Base-by-base conservation (phyloP, 2,329 filamentous ascomycete species). In the Ophiosphaerella narmari region DNA sequence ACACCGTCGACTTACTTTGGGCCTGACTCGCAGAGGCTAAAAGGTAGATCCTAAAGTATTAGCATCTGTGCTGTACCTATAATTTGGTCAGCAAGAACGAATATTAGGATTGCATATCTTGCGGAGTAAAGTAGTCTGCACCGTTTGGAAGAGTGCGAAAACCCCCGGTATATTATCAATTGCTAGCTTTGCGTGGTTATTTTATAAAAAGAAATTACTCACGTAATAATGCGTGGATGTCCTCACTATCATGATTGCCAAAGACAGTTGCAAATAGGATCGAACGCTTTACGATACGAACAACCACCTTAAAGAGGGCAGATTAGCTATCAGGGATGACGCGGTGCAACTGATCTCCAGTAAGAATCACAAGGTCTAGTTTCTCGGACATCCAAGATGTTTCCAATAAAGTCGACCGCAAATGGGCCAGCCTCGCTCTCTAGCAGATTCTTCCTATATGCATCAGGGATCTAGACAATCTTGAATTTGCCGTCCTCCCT, bases 401-500 rank as follows among this genome's bases (percentile, higher is more conserved):
- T 67, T 44, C 77, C 75, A 55, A 89, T 81, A 0, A 88, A 97
- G 43, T 96, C 89, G 52, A 97, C 77, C 2, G 93, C 97, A 56
- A 91, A 82, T 23, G 90, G 86, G 69, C 97, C 93, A 3, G 93
- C 93, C 67, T 96, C 89, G 72, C 92, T 97, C 63, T 85, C 83
- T n/a, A 86, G 87, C 8, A 85, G 84, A 45, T 88, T 81, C 57
- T 84, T 82, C 40, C 82, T 81, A 57, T 74, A 23, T 52, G 84
- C 81, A 0, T 91, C 90, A 26, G 91, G 87, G 48, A 94, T 79
- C 75, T 97, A 93, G 80, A 97, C 84, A 60, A 97, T 96, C 78
- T 96, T 97, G 78, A 97, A 96, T 63, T 86, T 90, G 33, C 91
- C 91, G 70, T 92, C 90, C 53, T 93, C 88, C 38, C 83, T 82